These are phyloP conservation scores for Piper betle DNA, from an alignment of 164 flowering plant species.

Conservation along the genomic window DNA sequence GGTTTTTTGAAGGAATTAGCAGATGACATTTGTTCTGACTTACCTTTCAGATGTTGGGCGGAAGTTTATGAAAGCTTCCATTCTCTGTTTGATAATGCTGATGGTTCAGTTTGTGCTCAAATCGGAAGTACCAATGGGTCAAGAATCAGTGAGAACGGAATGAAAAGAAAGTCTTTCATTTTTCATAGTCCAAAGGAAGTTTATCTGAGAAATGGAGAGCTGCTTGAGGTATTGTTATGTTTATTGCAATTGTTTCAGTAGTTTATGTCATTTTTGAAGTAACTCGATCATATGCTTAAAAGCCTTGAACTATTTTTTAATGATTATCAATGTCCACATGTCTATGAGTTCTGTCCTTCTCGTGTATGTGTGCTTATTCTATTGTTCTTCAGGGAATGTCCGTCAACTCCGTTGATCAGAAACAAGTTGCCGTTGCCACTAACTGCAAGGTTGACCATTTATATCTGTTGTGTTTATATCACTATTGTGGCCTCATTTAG, in stretches of 20 bases:
- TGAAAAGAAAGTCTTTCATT: slow-evolving; percentile 16
- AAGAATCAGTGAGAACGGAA: slow-evolving; percentile 24
- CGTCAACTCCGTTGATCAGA: slow-evolving; percentile 57
- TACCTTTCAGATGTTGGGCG: slow-evolving; percentile 40
- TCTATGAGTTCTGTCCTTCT: too few species aligned
- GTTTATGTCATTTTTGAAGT: not conserved
- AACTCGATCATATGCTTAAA: too few species aligned
- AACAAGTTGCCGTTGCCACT: slow-evolving; percentile 75
- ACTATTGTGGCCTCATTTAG: not conserved
- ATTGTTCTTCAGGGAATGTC: slow-evolving; percentile 59
- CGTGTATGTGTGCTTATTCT: not conserved
- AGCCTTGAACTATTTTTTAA: not conserved
- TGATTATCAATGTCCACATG: too few species aligned
- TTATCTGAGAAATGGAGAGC: slow-evolving; percentile 74
- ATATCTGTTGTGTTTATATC: not conserved
- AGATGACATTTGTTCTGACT: slow-evolving; percentile 17
- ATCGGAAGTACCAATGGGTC: slow-evolving; percentile 20
- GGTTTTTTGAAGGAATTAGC: slow-evolving; percentile 30
- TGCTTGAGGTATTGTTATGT: slow-evolving; percentile 53
- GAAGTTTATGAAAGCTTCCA: slow-evolving; percentile 23
- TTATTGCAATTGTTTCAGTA: not conserved
- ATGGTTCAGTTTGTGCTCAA: slow-evolving; percentile 12
- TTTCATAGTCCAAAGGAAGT: slow-evolving; percentile 61
- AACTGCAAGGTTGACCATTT: slow-evolving; percentile 53
- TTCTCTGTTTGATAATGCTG: slow-evolving; percentile 20